Conservation (phyloP, 2,329 filamentous ascomycete species). For the Talaromyces sp. region DNA sequence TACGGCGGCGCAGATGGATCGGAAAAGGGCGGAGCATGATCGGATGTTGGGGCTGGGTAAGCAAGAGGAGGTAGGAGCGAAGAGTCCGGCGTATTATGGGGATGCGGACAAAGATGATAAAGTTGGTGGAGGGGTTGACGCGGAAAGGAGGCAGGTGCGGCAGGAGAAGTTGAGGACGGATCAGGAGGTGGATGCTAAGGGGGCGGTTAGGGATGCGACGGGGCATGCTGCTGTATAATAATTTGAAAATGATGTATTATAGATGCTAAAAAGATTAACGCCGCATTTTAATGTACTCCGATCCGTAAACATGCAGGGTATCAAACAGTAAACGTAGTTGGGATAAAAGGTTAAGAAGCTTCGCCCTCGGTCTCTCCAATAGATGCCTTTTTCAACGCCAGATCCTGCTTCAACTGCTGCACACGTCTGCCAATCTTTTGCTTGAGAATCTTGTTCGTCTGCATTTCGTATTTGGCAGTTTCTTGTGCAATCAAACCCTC, state of each 20-base stretch:
- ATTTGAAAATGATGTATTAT: neutral
- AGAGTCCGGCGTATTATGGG: constrained; percentile 22
- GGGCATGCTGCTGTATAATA: constrained; percentile 30
- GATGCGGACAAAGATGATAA: neutral
- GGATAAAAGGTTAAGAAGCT: neutral
- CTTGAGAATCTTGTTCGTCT: constrained; percentile 42
- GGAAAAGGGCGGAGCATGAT: constrained; percentile 38
- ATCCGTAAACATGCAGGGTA: constrained; percentile 8
- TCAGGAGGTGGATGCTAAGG: constrained; percentile 31
- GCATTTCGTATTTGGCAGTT: constrained; percentile 41
- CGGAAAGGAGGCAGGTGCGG: constrained; percentile 29
- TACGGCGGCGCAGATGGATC: constrained; percentile 34
- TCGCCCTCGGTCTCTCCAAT: constrained; percentile 37
- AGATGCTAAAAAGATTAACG: neutral
- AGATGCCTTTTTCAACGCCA: constrained; percentile 46
- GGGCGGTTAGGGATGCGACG: constrained; percentile 29
- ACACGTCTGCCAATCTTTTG: constrained; percentile 47
- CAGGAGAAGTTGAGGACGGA: constrained; percentile 30
- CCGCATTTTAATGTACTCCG: neutral
- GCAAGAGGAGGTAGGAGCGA: constrained; percentile 25
- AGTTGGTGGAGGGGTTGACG: constrained; percentile 20
- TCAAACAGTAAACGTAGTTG: constrained; percentile 6
- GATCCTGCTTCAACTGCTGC: constrained; percentile 44
- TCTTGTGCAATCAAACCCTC: constrained; percentile 41
- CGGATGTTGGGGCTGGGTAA: constrained; percentile 26